Evolutionary conservation across 208 protist species (phyloP), one percentile per base, ranked within the genome.

Genomic region (Leishmania tarentolae): DNA sequence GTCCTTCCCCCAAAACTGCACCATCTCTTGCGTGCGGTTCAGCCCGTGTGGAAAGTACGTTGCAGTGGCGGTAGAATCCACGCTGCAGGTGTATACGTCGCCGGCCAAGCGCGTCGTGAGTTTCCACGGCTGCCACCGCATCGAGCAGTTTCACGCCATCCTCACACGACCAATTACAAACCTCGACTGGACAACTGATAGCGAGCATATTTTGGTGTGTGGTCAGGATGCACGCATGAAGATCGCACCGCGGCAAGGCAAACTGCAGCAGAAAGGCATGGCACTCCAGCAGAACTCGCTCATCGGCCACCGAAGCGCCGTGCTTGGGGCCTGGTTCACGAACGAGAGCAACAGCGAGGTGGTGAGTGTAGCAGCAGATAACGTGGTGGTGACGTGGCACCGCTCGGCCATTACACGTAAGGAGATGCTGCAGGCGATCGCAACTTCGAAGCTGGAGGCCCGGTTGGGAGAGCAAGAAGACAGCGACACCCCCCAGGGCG

Each of bases 151-250:
- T 1, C 95, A 98, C 86, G 84, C 88, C 28, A 89, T 93, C 28
- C 89, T 97, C 15, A 91, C 93, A 50, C 86, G 94, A 28, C 95
- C 95, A 9, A 97, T 98, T 65, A 87, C 83, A 56, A 83, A 87
- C 80, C 74, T 98, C 70, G 90, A 93, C 80, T 98, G 96, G 95
- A 96, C 91, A 15, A 72, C 84, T 2, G 94, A 97, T 86, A 96
- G 93, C 81, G 85, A 88, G 71, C 93, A 97, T 78, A 37, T 98
- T 46, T 88, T 98, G 31, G 79, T 98, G 37, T 94, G 91, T 76
- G 93, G 94, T 3, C 88, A 95, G 66, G 96, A 98, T 80, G 92
- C 94, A 1, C 88, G 93, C 37, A 97, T 98, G 92, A 95, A 94
- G 75, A 97, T 98, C 75, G 88, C 95, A 47, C 96, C 96, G 44